phyloP scores from a whole-genome alignment of 148 eudicot species.

The Chenopodium quinoa region DNA sequence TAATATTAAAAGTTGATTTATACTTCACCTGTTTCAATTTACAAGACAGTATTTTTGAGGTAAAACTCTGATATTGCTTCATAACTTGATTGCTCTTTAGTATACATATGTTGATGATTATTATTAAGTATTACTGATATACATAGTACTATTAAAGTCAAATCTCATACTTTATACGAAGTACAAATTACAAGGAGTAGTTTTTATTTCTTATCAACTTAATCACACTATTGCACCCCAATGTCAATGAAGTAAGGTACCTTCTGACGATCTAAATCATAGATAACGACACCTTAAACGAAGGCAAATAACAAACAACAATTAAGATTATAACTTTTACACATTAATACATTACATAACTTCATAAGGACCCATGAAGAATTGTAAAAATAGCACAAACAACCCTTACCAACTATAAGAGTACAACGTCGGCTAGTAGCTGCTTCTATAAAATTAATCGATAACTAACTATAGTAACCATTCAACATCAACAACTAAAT shows the following conservation, averaged over 20 bases:
- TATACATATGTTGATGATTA: too few relatives aligned
- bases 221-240: neutral
- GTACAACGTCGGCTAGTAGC: too few relatives aligned
- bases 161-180: neutral
- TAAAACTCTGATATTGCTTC: neutral
- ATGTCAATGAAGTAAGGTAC: neutral
- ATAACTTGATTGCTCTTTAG: too few relatives aligned
- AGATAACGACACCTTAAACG: neutral
- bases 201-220: neutral
- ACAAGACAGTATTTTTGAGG: neutral
- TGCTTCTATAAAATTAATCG: too few relatives aligned
- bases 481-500: too few relatives aligned
- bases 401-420: too few relatives aligned
- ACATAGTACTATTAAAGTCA: neutral
- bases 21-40: neutral
- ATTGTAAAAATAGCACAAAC: neutral
- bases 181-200: neutral
- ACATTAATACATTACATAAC: too few relatives aligned
- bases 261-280: neutral
- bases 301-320: neutral
- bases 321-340: neutral
- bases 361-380: neutral
- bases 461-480: too few relatives aligned
- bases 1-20: too few relatives aligned
- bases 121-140: too few relatives aligned